Base-by-base conservation (phyloP, 352 stramenopile genomes). In the Phytopythium aichiense region DNA sequence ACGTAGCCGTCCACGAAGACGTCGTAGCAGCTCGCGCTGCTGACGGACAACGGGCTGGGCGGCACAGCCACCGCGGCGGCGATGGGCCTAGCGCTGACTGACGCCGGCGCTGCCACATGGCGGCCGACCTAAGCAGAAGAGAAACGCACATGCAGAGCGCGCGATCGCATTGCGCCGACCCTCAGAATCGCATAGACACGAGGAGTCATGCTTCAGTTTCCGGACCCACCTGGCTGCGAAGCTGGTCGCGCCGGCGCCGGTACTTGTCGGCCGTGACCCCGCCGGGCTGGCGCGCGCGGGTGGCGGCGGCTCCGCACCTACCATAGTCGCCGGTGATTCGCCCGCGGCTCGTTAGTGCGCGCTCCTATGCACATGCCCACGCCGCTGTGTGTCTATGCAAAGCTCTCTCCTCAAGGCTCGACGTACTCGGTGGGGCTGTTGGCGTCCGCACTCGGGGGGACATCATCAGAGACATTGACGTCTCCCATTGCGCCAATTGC, bases 1-100 rank as follows among this genome's bases (percentile, higher is more conserved):
- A 30, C 57, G 43, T 81, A 81, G 25, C 73, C 69, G n/a, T 61
- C 65, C 38, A 81, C 69, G 11, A 69, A 77, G 20, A 43, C 63
- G 31, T 78, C 73, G 50, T 68, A 76, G 63, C 56, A 69, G 48
- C 68, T 78, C 49, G 33, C 15, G 11, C 12, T 11, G 22, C 18
- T 33, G 12, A 20, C 18, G 8, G 22, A 12, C 46, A 30, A 52
- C 4, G 66, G 50, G 49, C 60, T 78, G 13, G 63, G 63, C 12
- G 73, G 63, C 25, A 69, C 54, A 13, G 51, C 20, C 11, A 22
- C 16, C 42, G 42, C 42, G 4, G 38, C 7, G 22, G 25, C 7
- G 33, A 49, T 46, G 33, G n/a, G 37, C 11, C 35, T 38, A 37
- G 18, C 18, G 18, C n/a, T 58, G 16, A 8, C 37, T 48, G 22